Evolutionary conservation across 2,329 filamentous ascomycete species (phyloP).

Genomic region (Bretziella fagacearum): DNA sequence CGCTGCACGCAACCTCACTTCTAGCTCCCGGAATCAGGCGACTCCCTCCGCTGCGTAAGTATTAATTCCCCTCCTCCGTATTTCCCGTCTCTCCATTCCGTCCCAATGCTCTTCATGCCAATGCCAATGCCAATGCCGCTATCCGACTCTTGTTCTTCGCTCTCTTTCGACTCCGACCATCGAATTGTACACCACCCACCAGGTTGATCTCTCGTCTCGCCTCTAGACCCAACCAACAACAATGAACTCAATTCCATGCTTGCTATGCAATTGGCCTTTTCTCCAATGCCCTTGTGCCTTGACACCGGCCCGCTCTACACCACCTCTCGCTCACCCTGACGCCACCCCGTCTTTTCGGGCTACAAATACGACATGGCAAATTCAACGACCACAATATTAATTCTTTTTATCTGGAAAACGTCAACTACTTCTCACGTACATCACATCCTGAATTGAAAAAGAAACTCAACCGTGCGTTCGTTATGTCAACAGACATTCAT

Average conservation of each 20-base stretch:
- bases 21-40: conserved; percentile 16
- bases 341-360: too few relatives aligned
- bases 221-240: neutral
- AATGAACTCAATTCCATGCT: too few relatives aligned
- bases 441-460: too few relatives aligned
- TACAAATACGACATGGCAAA: too few relatives aligned
- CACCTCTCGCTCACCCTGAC: conserved; percentile 6
- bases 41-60: conserved; percentile 9
- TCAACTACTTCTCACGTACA: too few relatives aligned
- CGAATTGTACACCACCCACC: too few relatives aligned
- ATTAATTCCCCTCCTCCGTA: conserved; percentile 17
- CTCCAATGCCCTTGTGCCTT: neutral
- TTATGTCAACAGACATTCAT: too few relatives aligned
- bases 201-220: too few relatives aligned
- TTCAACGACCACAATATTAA: too few relatives aligned
- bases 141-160: neutral
- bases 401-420: too few relatives aligned
- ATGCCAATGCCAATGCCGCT: neutral
- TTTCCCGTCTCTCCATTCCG: conserved; percentile 16
- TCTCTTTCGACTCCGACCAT: neutral
- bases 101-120: neutral
- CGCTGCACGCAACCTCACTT: conserved; percentile 11
- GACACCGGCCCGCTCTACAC: conserved; percentile 3
- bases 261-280: neutral
- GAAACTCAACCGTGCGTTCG: too few relatives aligned